Evolutionary conservation across 2,329 filamentous ascomycete species (phyloP), one percentile per base, ranked within the genome.

Genomic region (Fusarium humuli): DNA sequence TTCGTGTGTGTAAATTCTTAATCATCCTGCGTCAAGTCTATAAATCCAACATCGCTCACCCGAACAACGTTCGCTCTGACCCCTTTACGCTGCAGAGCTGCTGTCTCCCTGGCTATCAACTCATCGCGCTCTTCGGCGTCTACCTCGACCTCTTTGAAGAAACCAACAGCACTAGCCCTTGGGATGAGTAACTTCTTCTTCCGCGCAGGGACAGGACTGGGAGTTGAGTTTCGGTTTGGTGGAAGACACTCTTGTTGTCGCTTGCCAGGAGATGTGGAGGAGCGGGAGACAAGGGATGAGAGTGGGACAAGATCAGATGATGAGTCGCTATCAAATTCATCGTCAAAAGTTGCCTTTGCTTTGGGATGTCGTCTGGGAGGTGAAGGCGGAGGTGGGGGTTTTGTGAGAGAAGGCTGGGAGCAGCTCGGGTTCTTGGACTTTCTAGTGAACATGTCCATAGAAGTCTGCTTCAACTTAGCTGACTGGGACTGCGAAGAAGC

Each of bases 171-270:
- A 46, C 80, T 81, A 27, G 73, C 73, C 44, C 78, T 78, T 14
- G 82, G 80, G 37, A 81, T 69, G 62, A 81, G 77, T 14, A 83
- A 64, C 62, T 80, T 83, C 65, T 82, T 84, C 71, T 73, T 78
- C 60, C 60, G 67, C 57, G 48, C 61, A 37, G 72, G 74, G 32
- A 58, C 58, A 47, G 71, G 68, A 5, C 57, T 66, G 14, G 72
- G 64, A 25, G 62, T 74, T 20, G 42, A 37, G 6, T 45, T 46
- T 57, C 55, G 48, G 14, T 49, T 58, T 20, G 22, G 16, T 41
- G 46, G 34, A 8, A 30, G 57, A 9, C 30, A 18, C 16, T 40
- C 34, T 23, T 69, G 61, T 2, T 62, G 58, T 12, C 61, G 59
- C 30, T 73, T 71, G 11, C 25, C 47, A 2, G 57, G 68, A 2